A percentile compares a stretch with the other conserved stretches of the same genome.
These are phyloP conservation scores for Saprolegnia diclina DNA, from an alignment of 352 stramenopile genomes.

Conservation along the genomic window DNA sequence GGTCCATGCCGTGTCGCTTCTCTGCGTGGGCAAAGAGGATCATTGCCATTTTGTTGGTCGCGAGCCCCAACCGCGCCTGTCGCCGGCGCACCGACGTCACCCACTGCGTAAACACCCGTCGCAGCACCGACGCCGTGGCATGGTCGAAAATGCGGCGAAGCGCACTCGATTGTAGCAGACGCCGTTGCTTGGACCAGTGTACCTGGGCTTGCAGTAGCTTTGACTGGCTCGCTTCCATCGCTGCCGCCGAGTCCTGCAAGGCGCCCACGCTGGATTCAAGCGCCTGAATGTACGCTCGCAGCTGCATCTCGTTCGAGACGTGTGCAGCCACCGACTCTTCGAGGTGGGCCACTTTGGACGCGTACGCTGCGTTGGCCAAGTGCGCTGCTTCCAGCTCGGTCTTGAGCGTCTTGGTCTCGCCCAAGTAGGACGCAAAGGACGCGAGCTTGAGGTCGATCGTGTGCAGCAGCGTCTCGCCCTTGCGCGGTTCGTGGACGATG, in stretches of 20 bases:
- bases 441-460: constrained; percentile 23
- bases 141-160: not conserved
- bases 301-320: not conserved
- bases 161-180: not conserved
- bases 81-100: not conserved
- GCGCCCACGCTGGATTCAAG: not conserved
- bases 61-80: not conserved
- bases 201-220: not conserved
- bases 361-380: not conserved
- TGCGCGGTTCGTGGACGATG: not conserved
- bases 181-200: not conserved
- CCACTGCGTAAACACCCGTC: not conserved
- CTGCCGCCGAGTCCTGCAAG: not conserved
- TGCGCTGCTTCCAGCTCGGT: constrained; percentile 7
- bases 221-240: not conserved
- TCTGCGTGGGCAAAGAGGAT: not conserved
- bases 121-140: not conserved
- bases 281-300: not conserved
- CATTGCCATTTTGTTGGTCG: constrained; percentile 5
- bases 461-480: not conserved
- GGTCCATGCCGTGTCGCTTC: not conserved
- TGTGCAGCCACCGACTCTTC: not conserved
- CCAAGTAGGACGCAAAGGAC: constrained; percentile 25
- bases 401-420: constrained; percentile 15
- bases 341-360: not conserved